These are phyloP conservation scores for Fusarium anguioides DNA, from an alignment of 2,329 filamentous ascomycete genomes.

Conservation along the genomic window DNA sequence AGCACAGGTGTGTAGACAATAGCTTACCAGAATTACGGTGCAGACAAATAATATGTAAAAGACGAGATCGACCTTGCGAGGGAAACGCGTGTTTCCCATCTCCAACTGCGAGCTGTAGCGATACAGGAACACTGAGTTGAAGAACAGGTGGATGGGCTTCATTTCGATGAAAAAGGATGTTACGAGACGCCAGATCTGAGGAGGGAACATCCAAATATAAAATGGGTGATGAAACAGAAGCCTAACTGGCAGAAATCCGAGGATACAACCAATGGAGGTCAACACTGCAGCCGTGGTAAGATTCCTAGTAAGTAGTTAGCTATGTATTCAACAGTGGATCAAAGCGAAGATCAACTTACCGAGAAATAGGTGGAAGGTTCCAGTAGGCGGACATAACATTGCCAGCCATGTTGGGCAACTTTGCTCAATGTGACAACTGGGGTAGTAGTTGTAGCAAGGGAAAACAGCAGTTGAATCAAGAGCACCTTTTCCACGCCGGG, in stretches of 20 bases:
- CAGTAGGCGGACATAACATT: conserved; percentile 51
- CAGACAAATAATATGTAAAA: conserved; percentile 82
- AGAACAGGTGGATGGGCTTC: conserved; percentile 62
- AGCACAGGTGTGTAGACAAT: conserved; percentile 40
- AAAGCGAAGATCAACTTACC: conserved; percentile 48
- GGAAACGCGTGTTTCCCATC: conserved; percentile 75
- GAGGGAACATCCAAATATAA: conserved; percentile 63
- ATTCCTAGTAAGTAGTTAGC: conserved; percentile 63
- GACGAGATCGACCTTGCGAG: conserved; percentile 80
- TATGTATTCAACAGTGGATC: background rate
- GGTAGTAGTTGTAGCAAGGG: conserved; percentile 7
- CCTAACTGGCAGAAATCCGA: conserved; percentile 61
- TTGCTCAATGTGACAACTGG: conserved; percentile 43
- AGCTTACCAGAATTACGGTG: conserved; percentile 80
- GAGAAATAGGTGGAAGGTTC: conserved; percentile 55
- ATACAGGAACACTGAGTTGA: conserved; percentile 82
- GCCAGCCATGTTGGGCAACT: conserved; percentile 51
- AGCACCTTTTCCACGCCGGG: background rate
- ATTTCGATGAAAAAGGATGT: conserved; percentile 57
- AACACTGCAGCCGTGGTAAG: conserved; percentile 70
- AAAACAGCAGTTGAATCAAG: conserved; percentile 32
- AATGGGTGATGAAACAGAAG: conserved; percentile 65
- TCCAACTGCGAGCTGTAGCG: conserved; percentile 82
- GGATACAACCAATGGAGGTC: conserved; percentile 69
- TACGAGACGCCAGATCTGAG: conserved; percentile 57